Evolutionary conservation across 345 rosid species (phyloP), one percentile per base, ranked within the genome.

Genomic region (Reutealis trisperma): DNA sequence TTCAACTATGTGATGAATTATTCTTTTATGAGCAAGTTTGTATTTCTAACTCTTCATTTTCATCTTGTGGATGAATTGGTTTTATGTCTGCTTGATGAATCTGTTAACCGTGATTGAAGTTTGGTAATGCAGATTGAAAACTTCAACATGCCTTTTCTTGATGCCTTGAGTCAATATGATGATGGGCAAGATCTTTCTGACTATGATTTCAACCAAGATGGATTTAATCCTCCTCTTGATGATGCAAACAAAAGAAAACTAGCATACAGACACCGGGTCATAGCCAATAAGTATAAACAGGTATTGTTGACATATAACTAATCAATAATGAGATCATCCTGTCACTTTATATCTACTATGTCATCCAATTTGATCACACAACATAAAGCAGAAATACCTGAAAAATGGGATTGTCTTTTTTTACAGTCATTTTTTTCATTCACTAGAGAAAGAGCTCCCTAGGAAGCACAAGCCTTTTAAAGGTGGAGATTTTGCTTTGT

Each of bases 11-110:
- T 78, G 96, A 94, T 70, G 84, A 86, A 12, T 82, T 51, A 41
- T 92, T 94, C 94, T 90, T 92, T 63, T 94, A 92, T 71, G 92
- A 91, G 79, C 90, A 94, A 80, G 96, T 94, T 77, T 79, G 90
- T 74, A 42, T 18, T 12, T 55, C 54, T 16, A 19, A 71, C 51
- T 69, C 24, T 69, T 63, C 14, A 10, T 47, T 47, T 47, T 47
- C 14, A 47, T 47, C 1, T 27, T 66, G 22, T 42, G 47, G 30
- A 64, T 68, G 55, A 11, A 34, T 19, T 65, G 24, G 8, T 41
- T 41, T 64, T 24, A 24, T 45, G 15, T 71, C 4, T 66, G 32
- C 47, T 55, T 42, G 51, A 41, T 57, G 63, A 63, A 58, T n/a
- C 27, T 12, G 62, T 42, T 71, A 47, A 21, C 37, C 19, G 10